A percentile compares a stretch with the other conserved stretches of the same genome.
Conservation (phyloP, 768 basidiomycete genomes). For the Lactarius trivialis region DNA sequence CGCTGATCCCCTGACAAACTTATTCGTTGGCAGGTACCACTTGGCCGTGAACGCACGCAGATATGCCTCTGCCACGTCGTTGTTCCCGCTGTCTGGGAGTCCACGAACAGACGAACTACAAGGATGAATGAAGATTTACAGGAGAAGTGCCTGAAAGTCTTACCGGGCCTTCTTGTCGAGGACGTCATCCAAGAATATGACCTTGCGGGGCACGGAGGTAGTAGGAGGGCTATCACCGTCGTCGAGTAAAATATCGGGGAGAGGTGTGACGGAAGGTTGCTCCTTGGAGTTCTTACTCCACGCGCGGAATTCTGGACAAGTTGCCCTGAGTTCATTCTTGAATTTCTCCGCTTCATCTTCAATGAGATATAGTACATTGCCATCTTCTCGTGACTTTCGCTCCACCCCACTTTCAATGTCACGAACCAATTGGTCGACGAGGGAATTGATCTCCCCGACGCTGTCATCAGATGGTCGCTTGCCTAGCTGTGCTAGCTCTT, state of each 20-base stretch:
- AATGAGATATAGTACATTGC: constrained; percentile 23
- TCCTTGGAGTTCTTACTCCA: background rate
- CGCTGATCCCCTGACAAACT: background rate
- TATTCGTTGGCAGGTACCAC: constrained; percentile 7
- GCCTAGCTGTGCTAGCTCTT: constrained; percentile 34
- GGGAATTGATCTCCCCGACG: constrained; percentile 41
- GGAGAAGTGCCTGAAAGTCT: background rate
- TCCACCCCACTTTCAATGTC: constrained; percentile 41
- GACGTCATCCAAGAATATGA: constrained; percentile 17
- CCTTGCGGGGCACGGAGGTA: background rate
- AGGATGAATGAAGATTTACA: background rate
- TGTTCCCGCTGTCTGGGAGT: constrained; percentile 10
- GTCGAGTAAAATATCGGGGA: constrained; percentile 6
- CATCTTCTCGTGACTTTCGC: constrained; percentile 35
- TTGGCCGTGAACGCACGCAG: constrained; percentile 1
- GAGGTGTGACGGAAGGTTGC: background rate
- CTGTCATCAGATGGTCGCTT: constrained; percentile 48
- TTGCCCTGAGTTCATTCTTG: constrained; percentile 7
- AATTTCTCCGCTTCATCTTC: constrained; percentile 2
- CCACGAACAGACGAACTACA: constrained; percentile 11
- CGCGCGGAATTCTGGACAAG: constrained; percentile 18
- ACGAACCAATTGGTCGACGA: constrained; percentile 40
- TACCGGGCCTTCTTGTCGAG: constrained; percentile 3
- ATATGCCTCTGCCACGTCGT: constrained; percentile 13
- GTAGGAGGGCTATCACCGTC: background rate